Conservation (phyloP, 129 eudicot genomes). For the Sambucus nigra region DNA sequence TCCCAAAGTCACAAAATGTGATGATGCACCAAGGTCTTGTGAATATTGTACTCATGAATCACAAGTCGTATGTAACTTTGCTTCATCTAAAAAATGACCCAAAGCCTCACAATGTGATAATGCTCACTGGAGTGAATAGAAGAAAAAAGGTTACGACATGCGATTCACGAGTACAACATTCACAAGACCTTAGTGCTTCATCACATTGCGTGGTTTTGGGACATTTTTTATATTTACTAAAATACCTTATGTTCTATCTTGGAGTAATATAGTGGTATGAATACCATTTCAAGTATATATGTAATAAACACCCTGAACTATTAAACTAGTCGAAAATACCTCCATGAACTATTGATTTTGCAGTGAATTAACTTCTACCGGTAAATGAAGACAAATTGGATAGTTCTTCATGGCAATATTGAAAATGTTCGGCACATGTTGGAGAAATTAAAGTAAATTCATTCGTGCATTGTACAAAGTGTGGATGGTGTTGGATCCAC, state of each 20-base stretch:
- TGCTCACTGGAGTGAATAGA: constrained; percentile 98
- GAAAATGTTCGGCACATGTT: too few species aligned
- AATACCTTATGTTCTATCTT: constrained; percentile 90
- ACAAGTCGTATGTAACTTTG: constrained; percentile 96
- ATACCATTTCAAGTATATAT: constrained; percentile 1
- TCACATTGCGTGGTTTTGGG: constrained; percentile 93
- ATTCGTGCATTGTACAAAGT: too few species aligned
- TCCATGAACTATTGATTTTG: too few species aligned
- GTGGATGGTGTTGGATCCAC: too few species aligned
- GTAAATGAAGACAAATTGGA: too few species aligned
- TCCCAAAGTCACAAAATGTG: constrained; percentile 94
- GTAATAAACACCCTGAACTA: too few species aligned
- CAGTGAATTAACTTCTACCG: too few species aligned
- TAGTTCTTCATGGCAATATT: too few species aligned
- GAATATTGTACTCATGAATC: constrained; percentile 91
- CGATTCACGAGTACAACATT: constrained; percentile 93
- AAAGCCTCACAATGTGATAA: too few species aligned
- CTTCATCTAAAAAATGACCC: too few species aligned
- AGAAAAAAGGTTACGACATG: constrained; percentile 97
- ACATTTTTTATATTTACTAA: constrained; percentile 92
- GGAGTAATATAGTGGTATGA: constrained; percentile 87
- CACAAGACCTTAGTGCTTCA: constrained; percentile 89
- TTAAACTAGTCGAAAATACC: too few species aligned
- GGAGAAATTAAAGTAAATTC: too few species aligned
- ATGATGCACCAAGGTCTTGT: constrained; percentile 83